Evolutionary conservation across 139 green algal genomes (phyloP), one percentile per base, ranked within the genome.

Genomic region (Closterium sp.): DNA sequence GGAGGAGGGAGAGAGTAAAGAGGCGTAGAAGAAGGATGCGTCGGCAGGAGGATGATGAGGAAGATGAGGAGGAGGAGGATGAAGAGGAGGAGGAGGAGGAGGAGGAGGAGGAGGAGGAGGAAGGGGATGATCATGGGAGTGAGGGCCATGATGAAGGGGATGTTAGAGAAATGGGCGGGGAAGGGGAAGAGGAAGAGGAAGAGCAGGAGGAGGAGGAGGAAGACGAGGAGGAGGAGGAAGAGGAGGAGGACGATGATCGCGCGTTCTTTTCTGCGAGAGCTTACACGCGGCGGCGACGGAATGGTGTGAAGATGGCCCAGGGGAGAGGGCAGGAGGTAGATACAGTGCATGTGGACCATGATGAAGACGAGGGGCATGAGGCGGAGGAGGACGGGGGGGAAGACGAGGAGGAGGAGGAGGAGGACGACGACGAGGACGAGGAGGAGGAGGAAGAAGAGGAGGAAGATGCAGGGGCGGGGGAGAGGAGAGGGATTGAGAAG

Each of bases 61-160:
- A 93, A 30, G 90, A 91, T 25, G 90, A 93, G 33, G 84, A 92
- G 16, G 89, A 92, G 25, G 89, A 92, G 89, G 89, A 92, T 16
- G 89, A 92, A 6, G 89, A 92, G 25, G 84, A 91, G 89, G 89
- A 92, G 16, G 86, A 87, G 85, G 90, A 93, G 6, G 90, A 93
- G 89, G 89, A 92, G 16, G 86, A 87, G 85, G 90, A 93, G 6
- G 90, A 93, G 8, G 90, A 38, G 21, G 85, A 93, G 43, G 85
- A 90, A 19, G 90, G 92, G 64, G 90, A 93, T 10, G 85, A 84
- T 30, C 86, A 87, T 35, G 90, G 23, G 38, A 38, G 30, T 28
- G 85, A 38, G 85, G 87, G 38, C 8, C 86, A 33, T 19, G 85
- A 38, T 23, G 85, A 93, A n/a, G 90, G 30, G n/a, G 85, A 92